Evolutionary conservation across 1,284 basidiomycete species (phyloP).

Genomic region (Ustilago nuda): DNA sequence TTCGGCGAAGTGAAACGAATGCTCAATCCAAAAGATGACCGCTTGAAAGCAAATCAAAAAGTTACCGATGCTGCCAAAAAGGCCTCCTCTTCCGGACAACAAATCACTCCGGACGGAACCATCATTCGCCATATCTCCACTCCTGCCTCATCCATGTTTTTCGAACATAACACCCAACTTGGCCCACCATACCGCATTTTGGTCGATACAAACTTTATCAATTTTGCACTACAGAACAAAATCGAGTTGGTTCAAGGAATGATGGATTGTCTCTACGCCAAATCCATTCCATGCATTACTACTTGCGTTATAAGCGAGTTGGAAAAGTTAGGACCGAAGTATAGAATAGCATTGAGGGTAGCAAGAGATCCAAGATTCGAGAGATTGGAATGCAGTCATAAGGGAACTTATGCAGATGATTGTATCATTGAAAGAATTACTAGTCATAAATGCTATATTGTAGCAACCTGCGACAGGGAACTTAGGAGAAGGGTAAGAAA

Average conservation of each 20-base stretch:
- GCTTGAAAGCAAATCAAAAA: conserved; percentile 79
- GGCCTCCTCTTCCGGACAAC: conserved; percentile 3
- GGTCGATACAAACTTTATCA: conserved; percentile 99
- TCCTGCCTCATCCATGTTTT: conserved; percentile 84
- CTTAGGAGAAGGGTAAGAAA: conserved; percentile 90
- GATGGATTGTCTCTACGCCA: conserved; percentile 99
- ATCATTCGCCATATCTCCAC: conserved; percentile 54
- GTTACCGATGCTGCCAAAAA: conserved; percentile 69
- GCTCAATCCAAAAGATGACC: conserved; percentile 91
- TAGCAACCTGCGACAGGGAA: conserved; percentile 97
- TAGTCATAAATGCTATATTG: conserved; percentile 94
- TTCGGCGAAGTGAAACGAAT: conserved; percentile 95
- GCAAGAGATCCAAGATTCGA: conserved; percentile 98
- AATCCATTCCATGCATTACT: conserved; percentile 98
- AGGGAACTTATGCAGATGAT: conserved; percentile 97
- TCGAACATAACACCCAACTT: conserved; percentile 94
- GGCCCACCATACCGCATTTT: conserved; percentile 97
- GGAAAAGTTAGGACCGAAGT: conserved; percentile 95
- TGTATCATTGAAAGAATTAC: conserved; percentile 95
- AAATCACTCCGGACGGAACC: conserved; percentile 46
- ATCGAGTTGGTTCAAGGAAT: conserved; percentile 94
- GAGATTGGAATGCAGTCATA: conserved; percentile 88
- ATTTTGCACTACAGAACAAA: conserved; percentile 98
- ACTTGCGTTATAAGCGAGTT: conserved; percentile 98
- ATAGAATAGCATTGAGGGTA: conserved; percentile 92